A percentile compares a stretch with the other conserved stretches of the same genome.
phyloP scores from a whole-genome alignment of 1,284 basidiomycete species.

The Sporisorium scitamineum region DNA sequence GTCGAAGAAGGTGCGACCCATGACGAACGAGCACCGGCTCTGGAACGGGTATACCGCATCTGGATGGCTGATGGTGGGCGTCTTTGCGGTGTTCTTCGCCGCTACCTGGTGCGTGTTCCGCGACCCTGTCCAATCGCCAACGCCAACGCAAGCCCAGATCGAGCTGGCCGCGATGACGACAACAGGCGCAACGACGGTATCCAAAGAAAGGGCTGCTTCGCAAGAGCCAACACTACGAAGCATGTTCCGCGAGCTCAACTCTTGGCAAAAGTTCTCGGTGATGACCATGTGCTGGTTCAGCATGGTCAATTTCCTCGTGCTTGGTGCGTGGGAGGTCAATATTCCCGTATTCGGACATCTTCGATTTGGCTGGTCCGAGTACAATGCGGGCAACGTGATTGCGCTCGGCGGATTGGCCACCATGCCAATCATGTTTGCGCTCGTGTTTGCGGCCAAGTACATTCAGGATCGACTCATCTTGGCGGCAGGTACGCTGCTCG shows the following conservation, averaged over 20 bases:
- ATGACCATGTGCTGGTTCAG: constrained; percentile 55
- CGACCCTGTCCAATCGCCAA: constrained; percentile 17
- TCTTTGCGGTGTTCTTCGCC: constrained; percentile 36
- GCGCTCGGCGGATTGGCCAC: constrained; percentile 45
- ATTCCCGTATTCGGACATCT: constrained; percentile 45
- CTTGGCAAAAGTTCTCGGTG: constrained; percentile 41
- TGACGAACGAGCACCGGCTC: constrained; percentile 34
- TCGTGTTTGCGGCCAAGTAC: constrained; percentile 47
- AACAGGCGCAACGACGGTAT: neutral
- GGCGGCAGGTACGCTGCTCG: constrained; percentile 36
- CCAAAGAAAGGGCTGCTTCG: neutral
- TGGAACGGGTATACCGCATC: constrained; percentile 52
- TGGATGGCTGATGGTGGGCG: constrained; percentile 51
- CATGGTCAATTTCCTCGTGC: constrained; percentile 53
- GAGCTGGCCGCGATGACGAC: constrained; percentile 6
- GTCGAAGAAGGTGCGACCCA: constrained; percentile 30
- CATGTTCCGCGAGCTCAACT: constrained; percentile 38
- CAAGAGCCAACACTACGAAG: constrained; percentile 22
- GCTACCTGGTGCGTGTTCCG: constrained; percentile 29
- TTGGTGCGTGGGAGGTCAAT: constrained; percentile 56
- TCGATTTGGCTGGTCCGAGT: constrained; percentile 48
- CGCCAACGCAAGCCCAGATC: neutral
- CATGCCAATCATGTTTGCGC: constrained; percentile 48
- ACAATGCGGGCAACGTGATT: constrained; percentile 52
- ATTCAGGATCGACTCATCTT: constrained; percentile 48